These are phyloP conservation scores for Nigrospora oryzae DNA, from an alignment of 2,329 filamentous ascomycete species.

Conservation along the genomic window DNA sequence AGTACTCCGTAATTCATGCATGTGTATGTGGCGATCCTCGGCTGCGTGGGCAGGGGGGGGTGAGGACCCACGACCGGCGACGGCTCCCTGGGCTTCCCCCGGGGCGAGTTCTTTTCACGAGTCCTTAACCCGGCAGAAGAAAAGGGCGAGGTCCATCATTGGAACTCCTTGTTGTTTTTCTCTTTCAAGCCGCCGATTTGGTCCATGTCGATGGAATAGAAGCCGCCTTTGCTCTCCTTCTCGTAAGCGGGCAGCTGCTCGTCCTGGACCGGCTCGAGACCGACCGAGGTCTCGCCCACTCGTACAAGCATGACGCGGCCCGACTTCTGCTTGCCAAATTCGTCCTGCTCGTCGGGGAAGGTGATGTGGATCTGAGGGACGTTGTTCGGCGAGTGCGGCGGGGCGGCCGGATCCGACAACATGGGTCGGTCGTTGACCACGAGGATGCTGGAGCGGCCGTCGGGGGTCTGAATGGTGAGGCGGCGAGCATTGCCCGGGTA, in stretches of 20 bases:
- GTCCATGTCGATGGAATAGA: constrained; percentile 91
- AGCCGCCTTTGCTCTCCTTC: constrained; percentile 68
- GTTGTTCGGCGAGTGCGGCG: constrained; percentile 71
- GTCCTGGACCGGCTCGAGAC: constrained; percentile 79
- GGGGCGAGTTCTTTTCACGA: too few relatives aligned
- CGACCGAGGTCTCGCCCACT: constrained; percentile 80
- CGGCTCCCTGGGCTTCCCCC: too few relatives aligned
- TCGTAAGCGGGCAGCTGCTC: constrained; percentile 81
- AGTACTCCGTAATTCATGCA: constrained; percentile 8
- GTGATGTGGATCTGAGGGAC: constrained; percentile 96
- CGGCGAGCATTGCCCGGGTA: constrained; percentile 36
- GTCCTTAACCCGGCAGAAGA: not conserved
- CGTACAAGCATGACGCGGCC: constrained; percentile 87
- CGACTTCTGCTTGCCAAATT: constrained; percentile 69
- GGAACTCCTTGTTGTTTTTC: constrained; percentile 51
- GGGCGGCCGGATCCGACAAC: constrained; percentile 65
- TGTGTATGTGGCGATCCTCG: constrained; percentile 3
- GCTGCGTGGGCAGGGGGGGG: too few relatives aligned
- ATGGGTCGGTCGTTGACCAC: constrained; percentile 68
- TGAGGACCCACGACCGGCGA: too few relatives aligned
- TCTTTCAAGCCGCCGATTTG: constrained; percentile 91
- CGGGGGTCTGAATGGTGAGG: constrained; percentile 49
- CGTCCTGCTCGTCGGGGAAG: constrained; percentile 92
- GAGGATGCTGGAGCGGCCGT: constrained; percentile 59
- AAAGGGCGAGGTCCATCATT: constrained; percentile 5